Evolutionary conservation across 805 yeast genomes (phyloP), one percentile per base, ranked within the genome.

Genomic region (Ogataea thermomethanolica): DNA sequence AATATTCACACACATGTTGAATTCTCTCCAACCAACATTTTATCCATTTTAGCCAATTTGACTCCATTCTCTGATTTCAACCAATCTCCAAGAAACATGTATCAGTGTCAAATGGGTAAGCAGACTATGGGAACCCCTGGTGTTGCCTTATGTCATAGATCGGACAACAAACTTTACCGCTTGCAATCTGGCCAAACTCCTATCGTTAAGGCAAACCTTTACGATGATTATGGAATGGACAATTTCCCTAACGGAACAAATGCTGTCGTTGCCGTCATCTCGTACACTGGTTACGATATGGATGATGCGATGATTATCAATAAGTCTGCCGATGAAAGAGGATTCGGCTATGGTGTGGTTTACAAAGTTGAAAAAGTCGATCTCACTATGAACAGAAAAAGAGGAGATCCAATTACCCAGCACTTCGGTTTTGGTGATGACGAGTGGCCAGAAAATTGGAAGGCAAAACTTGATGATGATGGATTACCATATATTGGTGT

Each of bases 41-140:
- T 93, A 53, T 89, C 97, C 15, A 91, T 93, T 51, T 73, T 93
- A 64, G 99, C 98, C 49, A 93, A 93, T 67, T 74, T 93, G 71
- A 93, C 99, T 1, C 99, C 99, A 51, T 93, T 88, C 64, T 90
- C 98, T 1, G 99, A 93, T 65, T 93, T 93, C 72, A 93, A 93
- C 67, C 99, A 93, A 72, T 90, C 97, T 21, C 99, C 99, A 58
- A 85, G 99, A 79, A 93, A 93, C 65, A 93, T 93, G 98, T 93
- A 93, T 65, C 99, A 93, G 71, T 93, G 99, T 70, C 99, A 93
- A 75, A 93, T 93, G 99, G 98, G 97, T 79, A 93, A 93, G 70
- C 99, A 93, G 72, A 91, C 99, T 14, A 93, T 93, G 99, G 99
- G 99, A 67, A 93, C 99, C 4, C 99, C 99, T 7, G 98, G 98